Evolutionary conservation across 495 filamentous ascomycete species (phyloP), one percentile per base, ranked within the genome.

Genomic region (Penicillium mononematosum): DNA sequence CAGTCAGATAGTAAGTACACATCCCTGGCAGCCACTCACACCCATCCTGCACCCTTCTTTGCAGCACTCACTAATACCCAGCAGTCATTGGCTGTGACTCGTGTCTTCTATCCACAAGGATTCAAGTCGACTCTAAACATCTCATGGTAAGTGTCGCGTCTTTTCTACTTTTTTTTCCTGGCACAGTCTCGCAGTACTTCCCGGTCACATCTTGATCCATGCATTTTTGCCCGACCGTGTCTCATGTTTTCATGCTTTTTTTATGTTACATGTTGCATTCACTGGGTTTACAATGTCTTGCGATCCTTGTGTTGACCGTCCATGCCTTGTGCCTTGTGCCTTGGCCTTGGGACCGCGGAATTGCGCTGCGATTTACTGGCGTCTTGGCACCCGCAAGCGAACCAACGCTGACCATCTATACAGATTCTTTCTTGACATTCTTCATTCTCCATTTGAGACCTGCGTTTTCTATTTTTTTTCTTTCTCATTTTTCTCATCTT

Each of bases 321-420:
- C 11, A 45, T 45, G 25, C 14, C 42, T 27, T 36, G 50, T 38
- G 24, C 41, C 50, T 32, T 52, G 14, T 38, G 31, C 41, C 50
- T 32, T 52, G 14, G 61, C 47, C 61, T 58, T 55, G 56, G 22
- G 34, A 53, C 50, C 49, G 47, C 51, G 58, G 49, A 53, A 66
- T 67, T 65, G 63, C 69, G 58, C 59, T 68, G 56, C 63, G 55
- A 57, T 67, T 68, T 75, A 60, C 63, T 66, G 60, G 61, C 44
- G 69, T 70, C 74, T 77, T 77, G 75, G 75, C 75, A 65, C 63
- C 51, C 57, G 65, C 71, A 76, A 74, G 69, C 75, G 70, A 77
- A 71, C 64, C 67, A 58, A 60, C 58, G 65, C 69, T 74, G 62
- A 74, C 68, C 47, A 58, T 62, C 70, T 69, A 70, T 71, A 63